Evolutionary conservation across 768 basidiomycete genomes (phyloP), one percentile per base, ranked within the genome.

Genomic region (Serendipita indica): DNA sequence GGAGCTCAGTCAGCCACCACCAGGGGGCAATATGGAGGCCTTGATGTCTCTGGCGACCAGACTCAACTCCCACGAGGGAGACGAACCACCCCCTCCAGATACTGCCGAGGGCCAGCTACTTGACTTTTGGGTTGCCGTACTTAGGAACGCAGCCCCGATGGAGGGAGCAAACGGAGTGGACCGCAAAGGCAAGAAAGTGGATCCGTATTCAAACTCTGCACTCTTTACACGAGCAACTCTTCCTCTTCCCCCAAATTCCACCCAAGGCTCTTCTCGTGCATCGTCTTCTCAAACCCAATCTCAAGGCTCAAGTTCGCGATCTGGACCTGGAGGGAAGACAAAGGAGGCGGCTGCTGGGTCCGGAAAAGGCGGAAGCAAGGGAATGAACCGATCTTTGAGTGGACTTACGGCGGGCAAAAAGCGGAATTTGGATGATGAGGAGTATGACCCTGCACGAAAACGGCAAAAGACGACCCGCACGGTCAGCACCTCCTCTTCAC

Each of bases 41-140:
- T 54, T 54, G 7, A 33, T 30, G 7, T 54, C 49, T 12, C 25
- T 54, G 25, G 49, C 49, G n/a, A 54, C 30, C 12, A 27, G 49
- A 28, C 32, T 54, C 4, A 54, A 54, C 49, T 28, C 25, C 22
- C 22, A 22, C 10, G 49, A 54, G 7, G 49, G 49, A 4, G 32
- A 27, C 32, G 49, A 54, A 54, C 49, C 49, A 28, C 49, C 49
- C 12, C 25, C 49, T 25, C 49, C 49, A 4, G 49, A 54, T 33
- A 54, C 49, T 54, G 49, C 22, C 3, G 49, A 54, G 49, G 49
- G 49, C 4, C 49, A 54, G n/a, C n/a, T 54, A 28, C 22, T 54
- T 18, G 49, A 54, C 22, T 54, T 18, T 18, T 25, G 22, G 49
- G 49, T 54, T 5, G 49, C 49, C n/a, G 22, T 18, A 28, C 49